phyloP scores from a whole-genome alignment of 371 early-diverging fungal species.

The Nematocida sp. region DNA sequence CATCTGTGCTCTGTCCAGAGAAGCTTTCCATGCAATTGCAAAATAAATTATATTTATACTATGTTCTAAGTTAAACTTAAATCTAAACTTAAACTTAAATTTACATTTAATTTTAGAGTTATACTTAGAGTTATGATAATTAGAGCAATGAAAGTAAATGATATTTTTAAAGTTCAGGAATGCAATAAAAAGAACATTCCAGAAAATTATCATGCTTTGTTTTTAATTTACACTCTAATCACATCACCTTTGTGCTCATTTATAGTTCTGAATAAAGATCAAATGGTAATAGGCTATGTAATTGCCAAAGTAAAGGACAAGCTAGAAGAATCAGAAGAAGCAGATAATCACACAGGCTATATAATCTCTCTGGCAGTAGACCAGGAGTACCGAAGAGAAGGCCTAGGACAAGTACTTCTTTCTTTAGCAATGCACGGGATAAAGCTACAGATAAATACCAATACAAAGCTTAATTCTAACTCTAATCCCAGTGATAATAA shows the following conservation, averaged over 20 bases:
- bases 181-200: slow-evolving; percentile 34
- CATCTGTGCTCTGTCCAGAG: slow-evolving; percentile 37
- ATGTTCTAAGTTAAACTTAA: no score
- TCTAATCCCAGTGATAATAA: no score
- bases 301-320: slow-evolving; percentile 20
- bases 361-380: slow-evolving; percentile 26
- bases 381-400: slow-evolving; percentile 13
- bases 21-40: slow-evolving; percentile 22
- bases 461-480: no score
- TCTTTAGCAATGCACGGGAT: slow-evolving; percentile 3
- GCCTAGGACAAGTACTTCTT: slow-evolving; percentile 19
- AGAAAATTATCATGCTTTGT: slow-evolving; percentile 27
- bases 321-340: slow-evolving; percentile 12
- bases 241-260: background rate
- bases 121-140: slow-evolving; percentile 16
- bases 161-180: slow-evolving; percentile 23
- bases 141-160: background rate
- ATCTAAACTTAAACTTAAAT: no score
- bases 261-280: slow-evolving; percentile 20
- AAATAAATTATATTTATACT: slow-evolving; percentile 21
- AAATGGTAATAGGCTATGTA: slow-evolving; percentile 18
- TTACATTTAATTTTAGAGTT: no score
- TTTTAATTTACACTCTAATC: slow-evolving; percentile 12
- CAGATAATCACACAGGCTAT: slow-evolving; percentile 1
- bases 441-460: background rate